Conservation (phyloP, 1,284 basidiomycete genomes). For the Heterobasidion annosum region DNA sequence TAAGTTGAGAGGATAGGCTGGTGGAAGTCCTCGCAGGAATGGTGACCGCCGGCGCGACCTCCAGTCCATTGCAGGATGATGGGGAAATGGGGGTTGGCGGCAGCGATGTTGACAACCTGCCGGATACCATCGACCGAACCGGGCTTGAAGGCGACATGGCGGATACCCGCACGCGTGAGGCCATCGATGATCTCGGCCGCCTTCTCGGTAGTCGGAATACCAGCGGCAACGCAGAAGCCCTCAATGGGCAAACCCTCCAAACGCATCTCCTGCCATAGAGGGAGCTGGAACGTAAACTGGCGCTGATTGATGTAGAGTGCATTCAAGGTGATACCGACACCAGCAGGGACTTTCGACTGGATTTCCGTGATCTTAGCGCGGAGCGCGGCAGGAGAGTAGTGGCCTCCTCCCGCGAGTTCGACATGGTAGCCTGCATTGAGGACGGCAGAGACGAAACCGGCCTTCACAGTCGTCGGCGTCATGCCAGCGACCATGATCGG, state of each 20-base stretch:
- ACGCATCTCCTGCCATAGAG: constrained; percentile 96
- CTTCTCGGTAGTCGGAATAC: constrained; percentile 89
- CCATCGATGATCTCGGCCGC: constrained; percentile 87
- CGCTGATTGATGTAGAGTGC: constrained; percentile 97
- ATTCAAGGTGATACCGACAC: constrained; percentile 91
- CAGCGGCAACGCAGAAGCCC: constrained; percentile 97
- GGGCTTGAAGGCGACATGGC: constrained; percentile 94
- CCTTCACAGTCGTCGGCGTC: constrained; percentile 92
- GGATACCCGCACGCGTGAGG: constrained; percentile 77
- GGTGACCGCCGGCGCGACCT: constrained; percentile 97
- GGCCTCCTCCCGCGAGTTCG: constrained; percentile 95
- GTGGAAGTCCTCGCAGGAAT: constrained; percentile 98
- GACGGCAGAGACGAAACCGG: constrained; percentile 86
- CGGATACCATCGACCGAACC: constrained; percentile 96
- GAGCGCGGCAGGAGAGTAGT: constrained; percentile 86
- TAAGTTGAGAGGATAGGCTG: constrained; percentile 93
- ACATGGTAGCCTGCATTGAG: constrained; percentile 93
- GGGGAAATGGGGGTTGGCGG: constrained; percentile 93
- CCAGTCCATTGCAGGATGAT: constrained; percentile 99
- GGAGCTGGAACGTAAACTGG: constrained; percentile 95
- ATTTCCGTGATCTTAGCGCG: constrained; percentile 89
- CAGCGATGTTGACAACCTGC: constrained; percentile 94
- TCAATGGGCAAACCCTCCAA: constrained; percentile 92
- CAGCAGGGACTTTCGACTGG: constrained; percentile 72
- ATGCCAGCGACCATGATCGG: constrained; percentile 99